phyloP scores from a whole-genome alignment of 495 filamentous ascomycete species.

The Neurospora intermedia region DNA sequence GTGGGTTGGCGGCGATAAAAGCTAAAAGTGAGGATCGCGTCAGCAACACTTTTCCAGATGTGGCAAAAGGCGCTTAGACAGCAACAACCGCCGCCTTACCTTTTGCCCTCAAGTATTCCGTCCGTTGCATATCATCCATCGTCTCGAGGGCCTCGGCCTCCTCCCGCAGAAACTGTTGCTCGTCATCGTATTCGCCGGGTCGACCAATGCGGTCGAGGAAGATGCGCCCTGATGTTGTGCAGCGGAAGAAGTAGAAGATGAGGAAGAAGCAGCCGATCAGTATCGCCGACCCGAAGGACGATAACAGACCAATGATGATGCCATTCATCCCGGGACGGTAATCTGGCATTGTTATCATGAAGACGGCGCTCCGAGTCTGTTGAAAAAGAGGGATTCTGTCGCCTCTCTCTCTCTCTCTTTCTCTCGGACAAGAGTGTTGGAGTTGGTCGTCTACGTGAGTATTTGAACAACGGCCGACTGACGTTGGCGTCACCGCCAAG shows the following conservation, averaged over 20 bases:
- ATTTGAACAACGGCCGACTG: conserved; percentile 8
- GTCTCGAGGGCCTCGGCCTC: conserved; percentile 89
- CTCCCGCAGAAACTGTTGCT: conserved; percentile 81
- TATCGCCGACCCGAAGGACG: conserved; percentile 88
- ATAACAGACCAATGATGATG: conserved; percentile 88
- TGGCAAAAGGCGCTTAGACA: not conserved
- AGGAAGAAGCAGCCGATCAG: conserved; percentile 72
- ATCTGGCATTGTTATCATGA: conserved; percentile 13
- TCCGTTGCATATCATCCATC: conserved; percentile 88
- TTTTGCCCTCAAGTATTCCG: conserved; percentile 91
- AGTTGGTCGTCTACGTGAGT: not conserved
- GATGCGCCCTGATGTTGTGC: conserved; percentile 81
- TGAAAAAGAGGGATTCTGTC: not conserved
- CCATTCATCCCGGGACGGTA: conserved; percentile 46
- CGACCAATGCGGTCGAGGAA: conserved; percentile 87
- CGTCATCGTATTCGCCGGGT: conserved; percentile 95
- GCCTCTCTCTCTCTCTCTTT: not conserved
- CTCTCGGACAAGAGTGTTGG: not conserved
- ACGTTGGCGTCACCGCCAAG: conserved; percentile 11
- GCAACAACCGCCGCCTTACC: conserved; percentile 43
- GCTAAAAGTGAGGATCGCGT: conserved; percentile 39
- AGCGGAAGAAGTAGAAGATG: conserved; percentile 87
- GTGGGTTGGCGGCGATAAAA: conserved; percentile 87
- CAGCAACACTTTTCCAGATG: conserved; percentile 1
- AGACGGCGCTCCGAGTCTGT: not conserved